Base-by-base conservation (phyloP, 371 early-diverging fungal species). In the Rhizomucor miehei region DNA sequence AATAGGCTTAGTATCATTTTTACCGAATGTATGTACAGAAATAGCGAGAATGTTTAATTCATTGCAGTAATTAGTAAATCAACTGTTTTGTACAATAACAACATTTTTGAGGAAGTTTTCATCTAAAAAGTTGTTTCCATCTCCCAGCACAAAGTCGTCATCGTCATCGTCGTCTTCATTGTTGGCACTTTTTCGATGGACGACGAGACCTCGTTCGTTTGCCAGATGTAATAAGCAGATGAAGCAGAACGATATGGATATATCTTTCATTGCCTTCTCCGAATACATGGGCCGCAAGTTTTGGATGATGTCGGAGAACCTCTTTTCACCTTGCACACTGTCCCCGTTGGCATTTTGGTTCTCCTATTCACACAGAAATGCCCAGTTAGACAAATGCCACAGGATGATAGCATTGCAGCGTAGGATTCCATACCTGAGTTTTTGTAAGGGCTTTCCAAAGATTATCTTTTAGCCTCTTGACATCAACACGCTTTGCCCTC, bases 171-270 rank as follows among this genome's bases (percentile, higher is more conserved):
- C 51, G 17, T 51, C 54, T 12, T 20, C 48, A 3, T 13, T 25
- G 14, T 47, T 19, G 6, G n/a, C 34, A 37, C 10, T 35, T 6
- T 17, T 40, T 13, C 57, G 38, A 24, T 40, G 29, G 14, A 75
- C 68, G 6, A 63, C 66, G 1, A 97, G 73, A 54, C 86, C 84
- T 63, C 90, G 87, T 71, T 97, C 98, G 66, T 97, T 97, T 19
- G 97, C 97, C 48, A 98, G 66, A 80, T 98, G 98, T 53, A 98
- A 71, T 49, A 98, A 69, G 62, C 97, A 95, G 48, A 98, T 97
- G 65, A 98, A 98, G 69, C 95, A 96, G 65, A 91, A 98, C 4
- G 96, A 87, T 6, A 94, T 89, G 1, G 97, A 95, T 37, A 98
- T 92, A 49, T 97, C 97, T 54, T 83, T 77, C 61, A 90, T 76